These are phyloP conservation scores for Aspergillus saccharolyticus DNA, from an alignment of 495 filamentous ascomycete species.

Conservation along the genomic window DNA sequence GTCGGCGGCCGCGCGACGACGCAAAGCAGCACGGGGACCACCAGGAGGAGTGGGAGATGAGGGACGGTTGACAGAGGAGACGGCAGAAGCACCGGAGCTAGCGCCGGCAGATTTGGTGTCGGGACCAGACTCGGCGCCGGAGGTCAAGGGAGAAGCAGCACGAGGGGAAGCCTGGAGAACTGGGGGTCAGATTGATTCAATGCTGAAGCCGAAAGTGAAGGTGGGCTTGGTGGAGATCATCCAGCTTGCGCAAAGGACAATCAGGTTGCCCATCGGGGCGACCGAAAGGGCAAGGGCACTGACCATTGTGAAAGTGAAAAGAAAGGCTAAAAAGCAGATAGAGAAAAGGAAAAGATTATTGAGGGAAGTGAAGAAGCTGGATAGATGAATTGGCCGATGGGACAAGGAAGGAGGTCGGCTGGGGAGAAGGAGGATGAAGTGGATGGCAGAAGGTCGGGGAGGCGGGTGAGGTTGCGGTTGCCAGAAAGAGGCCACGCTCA, in stretches of 20 bases:
- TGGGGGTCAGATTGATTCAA: constrained; percentile 5
- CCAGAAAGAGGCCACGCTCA: constrained; percentile 46
- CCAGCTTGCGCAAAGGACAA: neutral
- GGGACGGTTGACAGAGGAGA: constrained; percentile 64
- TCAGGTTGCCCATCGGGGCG: neutral
- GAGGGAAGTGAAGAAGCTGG: neutral
- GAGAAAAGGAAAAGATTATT: constrained; percentile 8
- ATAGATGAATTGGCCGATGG: constrained; percentile 10
- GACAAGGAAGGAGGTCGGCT: constrained; percentile 12
- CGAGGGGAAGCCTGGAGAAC: constrained; percentile 39
- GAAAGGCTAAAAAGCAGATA: constrained; percentile 13
- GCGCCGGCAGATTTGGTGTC: constrained; percentile 64
- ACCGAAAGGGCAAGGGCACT: constrained; percentile 14
- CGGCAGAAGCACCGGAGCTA: constrained; percentile 58
- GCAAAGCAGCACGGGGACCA: constrained; percentile 89
- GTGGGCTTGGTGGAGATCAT: neutral
- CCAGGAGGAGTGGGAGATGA: constrained; percentile 88
- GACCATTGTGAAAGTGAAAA: constrained; percentile 35
- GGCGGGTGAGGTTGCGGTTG: constrained; percentile 23
- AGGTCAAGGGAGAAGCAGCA: constrained; percentile 46
- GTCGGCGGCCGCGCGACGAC: constrained; percentile 89
- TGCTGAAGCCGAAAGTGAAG: neutral
- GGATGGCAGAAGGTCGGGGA: constrained; percentile 12
- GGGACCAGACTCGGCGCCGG: constrained; percentile 45
- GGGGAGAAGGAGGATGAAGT: constrained; percentile 7